phyloP scores from a whole-genome alignment of 345 rosid genomes.

The Camelina sativa region DNA sequence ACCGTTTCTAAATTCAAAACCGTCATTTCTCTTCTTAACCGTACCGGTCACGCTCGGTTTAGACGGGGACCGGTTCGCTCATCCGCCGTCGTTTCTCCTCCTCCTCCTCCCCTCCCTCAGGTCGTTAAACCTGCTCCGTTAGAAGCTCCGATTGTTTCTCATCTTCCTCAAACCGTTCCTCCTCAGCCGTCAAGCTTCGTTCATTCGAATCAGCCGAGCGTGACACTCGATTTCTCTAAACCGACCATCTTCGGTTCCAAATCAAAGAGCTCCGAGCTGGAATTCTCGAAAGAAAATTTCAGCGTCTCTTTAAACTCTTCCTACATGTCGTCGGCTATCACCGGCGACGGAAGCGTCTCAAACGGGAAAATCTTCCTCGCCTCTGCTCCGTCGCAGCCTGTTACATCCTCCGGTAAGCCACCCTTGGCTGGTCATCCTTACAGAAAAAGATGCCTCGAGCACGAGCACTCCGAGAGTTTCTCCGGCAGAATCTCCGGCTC shows the following conservation, averaged over 20 bases:
- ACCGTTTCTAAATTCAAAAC: slow-evolving; percentile 85
- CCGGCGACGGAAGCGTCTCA: slow-evolving; percentile 95
- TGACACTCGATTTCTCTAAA: slow-evolving; percentile 85
- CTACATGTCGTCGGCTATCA: slow-evolving; percentile 79
- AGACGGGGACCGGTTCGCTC: slow-evolving; percentile 72
- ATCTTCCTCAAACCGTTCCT: slow-evolving; percentile 19
- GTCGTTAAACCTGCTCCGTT: slow-evolving; percentile 17
- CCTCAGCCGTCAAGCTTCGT: slow-evolving; percentile 48
- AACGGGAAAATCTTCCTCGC: slow-evolving; percentile 71
- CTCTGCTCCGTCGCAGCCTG: slow-evolving; percentile 49
- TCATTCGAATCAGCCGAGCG: slow-evolving; percentile 59
- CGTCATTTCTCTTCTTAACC: slow-evolving; percentile 72
- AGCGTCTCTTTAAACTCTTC: slow-evolving; percentile 89
- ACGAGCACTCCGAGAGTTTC: slow-evolving; percentile 57
- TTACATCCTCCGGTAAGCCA: slow-evolving; percentile 68
- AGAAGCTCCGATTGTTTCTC: slow-evolving; percentile 5
- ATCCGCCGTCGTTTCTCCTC: slow-evolving; percentile 33
- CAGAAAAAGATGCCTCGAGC: slow-evolving; percentile 76
- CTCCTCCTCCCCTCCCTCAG: slow-evolving; percentile 45
- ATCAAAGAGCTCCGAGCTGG: slow-evolving; percentile 56
- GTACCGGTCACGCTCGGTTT: slow-evolving; percentile 94
- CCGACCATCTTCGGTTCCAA: slow-evolving; percentile 55
- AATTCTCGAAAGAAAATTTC: slow-evolving; percentile 71
- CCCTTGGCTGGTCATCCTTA: slow-evolving; percentile 64
- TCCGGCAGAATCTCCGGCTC: slow-evolving; percentile 75